Conservation (phyloP, 352 stramenopile species). For the Aphanomyces astaci region DNA sequence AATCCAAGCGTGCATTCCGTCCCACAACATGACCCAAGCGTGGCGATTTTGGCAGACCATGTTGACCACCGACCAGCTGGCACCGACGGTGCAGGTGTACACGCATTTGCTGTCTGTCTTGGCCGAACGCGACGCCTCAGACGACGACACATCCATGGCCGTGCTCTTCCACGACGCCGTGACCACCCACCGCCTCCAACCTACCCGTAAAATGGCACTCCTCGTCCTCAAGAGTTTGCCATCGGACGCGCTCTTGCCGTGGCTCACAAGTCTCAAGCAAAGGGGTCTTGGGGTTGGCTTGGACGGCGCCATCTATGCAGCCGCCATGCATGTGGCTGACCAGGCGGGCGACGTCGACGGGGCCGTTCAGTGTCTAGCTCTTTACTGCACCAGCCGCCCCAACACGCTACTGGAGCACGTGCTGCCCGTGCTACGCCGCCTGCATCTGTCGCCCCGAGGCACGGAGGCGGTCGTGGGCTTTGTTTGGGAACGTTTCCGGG, state of each 20-base stretch:
- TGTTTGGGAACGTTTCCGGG: not conserved
- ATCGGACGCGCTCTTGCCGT: not conserved
- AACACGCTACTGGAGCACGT: not conserved
- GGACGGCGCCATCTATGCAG: not conserved
- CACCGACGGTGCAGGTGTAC: not conserved
- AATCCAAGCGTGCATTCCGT: not conserved
- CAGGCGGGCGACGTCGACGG: not conserved
- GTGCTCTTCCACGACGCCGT: not conserved
- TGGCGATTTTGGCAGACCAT: slow-evolving; percentile 6
- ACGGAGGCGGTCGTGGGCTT: not conserved
- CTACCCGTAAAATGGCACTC: not conserved
- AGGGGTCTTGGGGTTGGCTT: not conserved
- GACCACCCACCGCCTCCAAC: not conserved
- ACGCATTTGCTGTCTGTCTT: not conserved
- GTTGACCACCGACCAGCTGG: not conserved
- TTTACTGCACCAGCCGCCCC: not conserved
- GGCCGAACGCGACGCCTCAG: not conserved
- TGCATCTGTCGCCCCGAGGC: not conserved
- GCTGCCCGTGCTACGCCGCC: not conserved
- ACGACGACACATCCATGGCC: not conserved
- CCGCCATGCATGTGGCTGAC: not conserved
- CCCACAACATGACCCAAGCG: not conserved
- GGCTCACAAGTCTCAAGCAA: not conserved
- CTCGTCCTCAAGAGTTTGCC: not conserved
- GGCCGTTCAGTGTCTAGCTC: not conserved